phyloP scores from a whole-genome alignment of 495 filamentous ascomycete species.

The Copromyces sp. region DNA sequence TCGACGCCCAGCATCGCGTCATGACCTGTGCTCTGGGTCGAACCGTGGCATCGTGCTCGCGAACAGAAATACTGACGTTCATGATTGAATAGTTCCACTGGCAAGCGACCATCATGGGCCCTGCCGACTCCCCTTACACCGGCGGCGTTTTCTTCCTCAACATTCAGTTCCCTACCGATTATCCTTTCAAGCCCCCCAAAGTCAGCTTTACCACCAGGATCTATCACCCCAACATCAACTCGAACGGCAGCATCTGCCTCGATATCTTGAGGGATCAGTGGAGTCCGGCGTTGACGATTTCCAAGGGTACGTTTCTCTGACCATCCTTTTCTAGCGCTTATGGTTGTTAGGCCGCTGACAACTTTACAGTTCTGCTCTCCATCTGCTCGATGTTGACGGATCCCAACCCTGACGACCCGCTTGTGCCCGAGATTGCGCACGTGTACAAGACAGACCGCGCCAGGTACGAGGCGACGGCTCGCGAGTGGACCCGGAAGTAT shows the following conservation, averaged over 20 bases:
- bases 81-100: constrained; percentile 75
- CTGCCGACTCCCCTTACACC: constrained; percentile 93
- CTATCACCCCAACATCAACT: constrained; percentile 99
- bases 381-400: constrained; percentile 99
- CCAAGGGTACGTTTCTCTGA: constrained; percentile 61
- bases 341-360: background rate
- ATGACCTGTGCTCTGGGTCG: background rate
- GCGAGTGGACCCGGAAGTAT: constrained; percentile 99
- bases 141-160: constrained; percentile 96
- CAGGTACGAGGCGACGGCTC: constrained; percentile 89
- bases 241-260: constrained; percentile 96
- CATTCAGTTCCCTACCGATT: constrained; percentile 99
- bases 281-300: constrained; percentile 97
- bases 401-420: constrained; percentile 96
- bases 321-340: no score
- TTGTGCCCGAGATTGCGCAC: constrained; percentile 97
- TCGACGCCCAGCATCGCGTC: background rate
- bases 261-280: constrained; percentile 98
- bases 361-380: constrained; percentile 69
- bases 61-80: constrained; percentile 21
- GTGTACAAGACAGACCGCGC: constrained; percentile 98
- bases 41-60: background rate
- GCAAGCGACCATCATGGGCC: constrained; percentile 99
- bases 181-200: constrained; percentile 99
- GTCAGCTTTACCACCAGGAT: constrained; percentile 99